phyloP scores from a whole-genome alignment of 106 monocot genomes.

The Iris macrosiphon region DNA sequence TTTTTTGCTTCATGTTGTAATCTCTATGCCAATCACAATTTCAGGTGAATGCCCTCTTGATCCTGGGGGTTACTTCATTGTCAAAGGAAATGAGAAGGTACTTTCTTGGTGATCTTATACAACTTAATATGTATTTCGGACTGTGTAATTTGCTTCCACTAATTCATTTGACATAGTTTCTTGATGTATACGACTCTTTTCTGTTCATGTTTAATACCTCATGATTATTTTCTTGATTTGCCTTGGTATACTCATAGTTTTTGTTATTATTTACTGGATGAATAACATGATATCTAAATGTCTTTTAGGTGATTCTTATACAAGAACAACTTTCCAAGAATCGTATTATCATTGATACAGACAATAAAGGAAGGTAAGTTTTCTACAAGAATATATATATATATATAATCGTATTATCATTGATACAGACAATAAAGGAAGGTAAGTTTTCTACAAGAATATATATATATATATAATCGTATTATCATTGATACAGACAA shows the following conservation, averaged over 20 bases:
- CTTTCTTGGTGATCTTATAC: too few relatives aligned
- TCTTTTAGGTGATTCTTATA: constrained; percentile 82
- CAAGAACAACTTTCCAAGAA: constrained; percentile 99
- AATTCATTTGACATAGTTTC: too few relatives aligned
- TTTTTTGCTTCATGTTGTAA: neutral
- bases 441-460: constrained; percentile 27
- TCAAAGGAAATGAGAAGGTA: constrained; percentile 96
- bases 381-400: neutral
- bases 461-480: too few relatives aligned
- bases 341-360: constrained; percentile 90
- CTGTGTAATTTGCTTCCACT: too few relatives aligned
- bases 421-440: constrained; percentile 79
- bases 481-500: constrained; percentile 87
- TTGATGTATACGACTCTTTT: too few relatives aligned
- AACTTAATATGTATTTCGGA: too few relatives aligned
- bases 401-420: constrained; percentile 98
- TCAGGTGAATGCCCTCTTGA: constrained; percentile 98
- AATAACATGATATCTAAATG: constrained; percentile 3
- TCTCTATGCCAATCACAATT: neutral
- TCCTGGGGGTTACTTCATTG: constrained; percentile 95
- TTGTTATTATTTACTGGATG: too few relatives aligned
- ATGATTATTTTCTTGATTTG: too few relatives aligned
- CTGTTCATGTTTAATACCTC: too few relatives aligned
- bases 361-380: constrained; percentile 77
- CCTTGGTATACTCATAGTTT: too few relatives aligned